phyloP scores from a whole-genome alignment of 129 eudicot species.

The Helianthus tuberosus region DNA sequence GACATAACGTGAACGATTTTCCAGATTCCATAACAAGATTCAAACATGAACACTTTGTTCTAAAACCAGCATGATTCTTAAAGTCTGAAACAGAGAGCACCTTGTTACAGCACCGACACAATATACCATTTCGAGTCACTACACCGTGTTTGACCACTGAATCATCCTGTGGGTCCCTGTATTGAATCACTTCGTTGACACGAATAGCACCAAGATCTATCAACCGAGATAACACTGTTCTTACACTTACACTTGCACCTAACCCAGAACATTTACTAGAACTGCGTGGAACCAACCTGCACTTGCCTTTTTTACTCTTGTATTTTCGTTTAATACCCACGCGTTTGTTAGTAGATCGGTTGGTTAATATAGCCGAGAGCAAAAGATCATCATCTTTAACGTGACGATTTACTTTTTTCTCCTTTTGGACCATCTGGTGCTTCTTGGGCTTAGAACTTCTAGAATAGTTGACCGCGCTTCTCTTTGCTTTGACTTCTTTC shows the following conservation, averaged over 20 bases:
- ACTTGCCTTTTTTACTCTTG: conserved; percentile 73
- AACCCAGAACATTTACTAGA: conserved; percentile 53
- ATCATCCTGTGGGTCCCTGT: conserved; percentile 61
- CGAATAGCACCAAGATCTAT: conserved; percentile 62
- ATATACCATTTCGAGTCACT: conserved; percentile 67
- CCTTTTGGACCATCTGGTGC: conserved; percentile 17
- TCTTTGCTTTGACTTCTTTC: conserved; percentile 47
- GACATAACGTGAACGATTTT: conserved; percentile 78
- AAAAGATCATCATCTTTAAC: conserved; percentile 71
- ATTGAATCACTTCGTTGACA: conserved; percentile 74
- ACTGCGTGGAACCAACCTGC: conserved; percentile 73
- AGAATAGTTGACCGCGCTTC: conserved; percentile 38
- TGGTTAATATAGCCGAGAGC: conserved; percentile 42
- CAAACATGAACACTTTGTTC: conserved; percentile 52
- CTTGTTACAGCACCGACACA: conserved; percentile 73
- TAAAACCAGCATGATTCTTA: conserved; percentile 78
- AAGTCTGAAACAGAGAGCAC: conserved; percentile 71
- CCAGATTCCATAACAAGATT: conserved; percentile 90
- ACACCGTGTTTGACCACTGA: conserved; percentile 75
- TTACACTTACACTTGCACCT: conserved; percentile 35
- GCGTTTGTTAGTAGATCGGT: conserved; percentile 22
- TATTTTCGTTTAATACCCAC: conserved; percentile 43
- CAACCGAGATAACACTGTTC: conserved; percentile 77
- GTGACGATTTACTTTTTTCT: conserved; percentile 43
- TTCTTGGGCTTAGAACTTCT: conserved; percentile 19